A percentile compares a stretch with the other conserved stretches of the same genome.
Evolutionary conservation across 2,329 filamentous ascomycete genomes (phyloP).

Genomic region (Pseudodiploospora longispora): DNA sequence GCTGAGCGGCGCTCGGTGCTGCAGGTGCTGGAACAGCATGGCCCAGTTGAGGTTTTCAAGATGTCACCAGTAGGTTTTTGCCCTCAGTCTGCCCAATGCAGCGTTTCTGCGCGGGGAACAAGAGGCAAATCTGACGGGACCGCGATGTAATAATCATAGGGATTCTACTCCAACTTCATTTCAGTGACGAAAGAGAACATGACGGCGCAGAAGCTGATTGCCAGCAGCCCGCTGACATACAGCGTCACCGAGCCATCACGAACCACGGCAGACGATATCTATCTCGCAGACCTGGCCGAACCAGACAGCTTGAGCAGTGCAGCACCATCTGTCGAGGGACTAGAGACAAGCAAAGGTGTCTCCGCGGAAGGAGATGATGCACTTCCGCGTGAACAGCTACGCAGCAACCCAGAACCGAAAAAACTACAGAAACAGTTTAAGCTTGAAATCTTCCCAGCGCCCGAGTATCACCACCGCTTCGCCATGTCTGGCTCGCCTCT

Average conservation of each 20-base stretch:
- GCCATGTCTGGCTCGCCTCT: constrained; percentile 28
- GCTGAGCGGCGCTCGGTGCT: constrained; percentile 48
- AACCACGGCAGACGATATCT: constrained; percentile 18
- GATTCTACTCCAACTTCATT: constrained; percentile 41
- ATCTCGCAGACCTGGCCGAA: constrained; percentile 24
- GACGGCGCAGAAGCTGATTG: constrained; percentile 32
- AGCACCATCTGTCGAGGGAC: constrained; percentile 4
- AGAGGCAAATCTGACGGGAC: not conserved
- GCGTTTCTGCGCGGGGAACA: not conserved
- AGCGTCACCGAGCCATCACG: constrained; percentile 24
- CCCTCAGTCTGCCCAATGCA: not conserved
- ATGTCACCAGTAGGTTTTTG: constrained; percentile 14
- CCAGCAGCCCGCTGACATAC: constrained; percentile 39
- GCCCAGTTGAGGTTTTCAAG: constrained; percentile 45
- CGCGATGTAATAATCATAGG: constrained; percentile 22
- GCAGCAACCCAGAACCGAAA: not conserved
- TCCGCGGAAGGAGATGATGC: not conserved
- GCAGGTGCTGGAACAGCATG: constrained; percentile 40
- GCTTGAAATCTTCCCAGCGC: constrained; percentile 31
- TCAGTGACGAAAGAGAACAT: constrained; percentile 35
- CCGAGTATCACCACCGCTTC: constrained; percentile 31
- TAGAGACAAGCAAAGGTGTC: not conserved
- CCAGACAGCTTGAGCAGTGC: constrained; percentile 9
- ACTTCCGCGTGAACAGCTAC: not conserved
- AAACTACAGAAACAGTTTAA: constrained; percentile 28